A percentile compares a stretch with the other conserved stretches of the same genome.
These are phyloP conservation scores for Tylopilus felleus DNA, from an alignment of 768 basidiomycete species.

Conservation along the genomic window DNA sequence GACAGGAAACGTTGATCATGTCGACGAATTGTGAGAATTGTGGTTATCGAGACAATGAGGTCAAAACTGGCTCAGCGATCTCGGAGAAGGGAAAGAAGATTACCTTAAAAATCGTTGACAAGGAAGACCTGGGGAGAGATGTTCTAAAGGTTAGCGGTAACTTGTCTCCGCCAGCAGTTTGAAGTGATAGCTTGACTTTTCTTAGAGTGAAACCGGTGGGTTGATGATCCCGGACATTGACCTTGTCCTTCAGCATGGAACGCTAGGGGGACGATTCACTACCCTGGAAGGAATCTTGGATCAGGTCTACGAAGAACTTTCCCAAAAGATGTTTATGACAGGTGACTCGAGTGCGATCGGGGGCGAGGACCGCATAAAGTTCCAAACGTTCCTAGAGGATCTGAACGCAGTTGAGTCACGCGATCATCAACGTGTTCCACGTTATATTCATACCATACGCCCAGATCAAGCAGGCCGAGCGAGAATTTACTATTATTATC, in stretches of 20 bases:
- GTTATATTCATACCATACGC: not conserved
- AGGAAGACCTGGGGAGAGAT: conserved; percentile 89
- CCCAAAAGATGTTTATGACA: conserved; percentile 75
- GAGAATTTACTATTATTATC: conserved; percentile 86
- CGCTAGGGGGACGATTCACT: conserved; percentile 95
- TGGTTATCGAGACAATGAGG: conserved; percentile 97
- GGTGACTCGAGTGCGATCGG: conserved; percentile 56
- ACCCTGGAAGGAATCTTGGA: conserved; percentile 93
- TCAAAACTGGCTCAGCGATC: conserved; percentile 91
- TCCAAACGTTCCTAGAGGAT: conserved; percentile 70
- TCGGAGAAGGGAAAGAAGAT: conserved; percentile 85
- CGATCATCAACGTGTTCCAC: not conserved
- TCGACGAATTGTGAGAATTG: conserved; percentile 95
- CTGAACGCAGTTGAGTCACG: conserved; percentile 64
- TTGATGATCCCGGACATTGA: conserved; percentile 93
- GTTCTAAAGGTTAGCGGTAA: conserved; percentile 73
- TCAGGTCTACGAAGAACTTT: conserved; percentile 93
- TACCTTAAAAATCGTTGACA: conserved; percentile 84
- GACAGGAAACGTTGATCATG: conserved; percentile 93
- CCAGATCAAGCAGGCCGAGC: conserved; percentile 74
- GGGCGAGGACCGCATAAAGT: conserved; percentile 50
- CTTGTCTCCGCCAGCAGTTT: not conserved
- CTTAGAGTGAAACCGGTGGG: conserved; percentile 89
- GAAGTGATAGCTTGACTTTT: not conserved
- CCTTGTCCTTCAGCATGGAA: conserved; percentile 85